phyloP scores from a whole-genome alignment of 257 asterid species.

The Salvia hispanica region DNA sequence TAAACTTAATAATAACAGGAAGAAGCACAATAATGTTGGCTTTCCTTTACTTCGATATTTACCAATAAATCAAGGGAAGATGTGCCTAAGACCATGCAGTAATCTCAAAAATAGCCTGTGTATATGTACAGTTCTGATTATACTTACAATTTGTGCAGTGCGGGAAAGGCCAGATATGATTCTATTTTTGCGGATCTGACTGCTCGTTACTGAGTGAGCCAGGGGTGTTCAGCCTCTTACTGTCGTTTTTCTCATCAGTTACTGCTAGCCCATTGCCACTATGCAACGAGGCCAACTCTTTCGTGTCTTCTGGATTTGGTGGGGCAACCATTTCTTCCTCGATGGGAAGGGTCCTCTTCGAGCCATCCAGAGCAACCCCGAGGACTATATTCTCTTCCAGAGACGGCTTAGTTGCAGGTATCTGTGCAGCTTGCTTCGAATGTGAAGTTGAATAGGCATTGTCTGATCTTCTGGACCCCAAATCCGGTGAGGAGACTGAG shows the following conservation, averaged over 20 bases:
- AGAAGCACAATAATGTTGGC: not conserved
- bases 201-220: slow-evolving; percentile 42
- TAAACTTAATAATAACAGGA: not conserved
- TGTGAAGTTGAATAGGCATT: slow-evolving; percentile 40
- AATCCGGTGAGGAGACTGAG: slow-evolving; percentile 32
- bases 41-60: not conserved
- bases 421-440: slow-evolving; percentile 45
- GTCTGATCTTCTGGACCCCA: slow-evolving; percentile 42
- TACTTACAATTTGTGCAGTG: not conserved
- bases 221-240: slow-evolving; percentile 37
- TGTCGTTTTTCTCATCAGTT: slow-evolving; percentile 54
- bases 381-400: slow-evolving; percentile 91
- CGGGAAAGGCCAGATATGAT: slow-evolving; percentile 7
- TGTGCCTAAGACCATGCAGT: not conserved
- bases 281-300: slow-evolving; percentile 57
- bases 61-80: not conserved
- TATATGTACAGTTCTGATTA: slow-evolving; percentile 32
- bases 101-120: not conserved
- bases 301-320: slow-evolving; percentile 45
- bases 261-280: slow-evolving; percentile 46
- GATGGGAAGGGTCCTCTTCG: slow-evolving; percentile 92
- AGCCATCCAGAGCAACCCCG: slow-evolving; percentile 95
- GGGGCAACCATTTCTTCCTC: slow-evolving; percentile 57
- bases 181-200: slow-evolving; percentile 46
- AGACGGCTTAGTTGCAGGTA: slow-evolving; percentile 54